Conservation (phyloP, 73 alveolate genomes). For the Paramecium bursaria region DNA sequence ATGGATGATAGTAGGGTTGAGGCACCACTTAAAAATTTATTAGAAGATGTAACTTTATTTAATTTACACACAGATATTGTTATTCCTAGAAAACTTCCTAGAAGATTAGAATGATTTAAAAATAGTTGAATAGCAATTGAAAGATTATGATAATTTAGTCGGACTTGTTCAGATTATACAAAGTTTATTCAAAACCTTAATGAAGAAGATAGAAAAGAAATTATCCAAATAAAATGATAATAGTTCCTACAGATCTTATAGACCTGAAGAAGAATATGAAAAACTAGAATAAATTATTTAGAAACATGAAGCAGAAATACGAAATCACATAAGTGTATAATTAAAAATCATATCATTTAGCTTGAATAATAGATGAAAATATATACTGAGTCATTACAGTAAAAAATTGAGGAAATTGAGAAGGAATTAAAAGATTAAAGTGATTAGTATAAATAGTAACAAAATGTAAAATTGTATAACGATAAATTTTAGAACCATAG, state of each 20-base stretch:
- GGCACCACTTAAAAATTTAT: background rate
- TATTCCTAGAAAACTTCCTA: background rate
- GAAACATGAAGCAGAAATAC: constrained; percentile 63
- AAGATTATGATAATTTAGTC: constrained; percentile 27
- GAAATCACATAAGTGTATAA: constrained; percentile 72
- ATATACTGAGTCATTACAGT: constrained; percentile 65
- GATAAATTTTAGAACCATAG: background rate
- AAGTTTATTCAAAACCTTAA: background rate
- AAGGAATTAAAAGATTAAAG: constrained; percentile 48
- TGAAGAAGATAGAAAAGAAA: constrained; percentile 26
- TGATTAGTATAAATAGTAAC: background rate
- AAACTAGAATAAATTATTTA: constrained; percentile 54
- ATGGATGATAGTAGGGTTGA: constrained; percentile 15
- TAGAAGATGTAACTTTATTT: constrained; percentile 15
- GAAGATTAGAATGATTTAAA: constrained; percentile 37
- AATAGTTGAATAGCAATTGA: constrained; percentile 7
- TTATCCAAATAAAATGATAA: background rate
- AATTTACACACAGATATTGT: background rate
- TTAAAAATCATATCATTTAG: background rate
- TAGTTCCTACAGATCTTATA: constrained; percentile 7
- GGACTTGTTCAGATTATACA: constrained; percentile 20
- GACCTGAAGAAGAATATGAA: constrained; percentile 38
- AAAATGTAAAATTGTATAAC: background rate
- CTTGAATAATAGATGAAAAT: constrained; percentile 71
- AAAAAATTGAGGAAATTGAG: constrained; percentile 55